These are phyloP conservation scores for Amylostereum chailletii DNA, from an alignment of 1,284 basidiomycete species.

Conservation along the genomic window DNA sequence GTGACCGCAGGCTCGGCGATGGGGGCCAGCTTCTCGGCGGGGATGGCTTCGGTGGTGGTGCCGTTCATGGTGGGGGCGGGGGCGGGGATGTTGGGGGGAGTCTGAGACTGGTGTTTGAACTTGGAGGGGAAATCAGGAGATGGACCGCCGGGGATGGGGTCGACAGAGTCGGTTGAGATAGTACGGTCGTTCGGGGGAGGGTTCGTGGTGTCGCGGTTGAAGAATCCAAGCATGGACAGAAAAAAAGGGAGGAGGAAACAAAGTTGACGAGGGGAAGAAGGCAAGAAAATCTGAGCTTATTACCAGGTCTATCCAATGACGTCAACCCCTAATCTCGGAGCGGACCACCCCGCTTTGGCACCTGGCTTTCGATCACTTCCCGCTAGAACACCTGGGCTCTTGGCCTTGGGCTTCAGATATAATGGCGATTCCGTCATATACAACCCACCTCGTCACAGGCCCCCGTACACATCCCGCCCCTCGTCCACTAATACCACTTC, in stretches of 20 bases:
- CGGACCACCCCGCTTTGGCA: background rate
- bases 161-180: background rate
- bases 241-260: background rate
- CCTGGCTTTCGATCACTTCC: background rate
- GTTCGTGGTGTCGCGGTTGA: background rate
- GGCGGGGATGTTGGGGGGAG: background rate
- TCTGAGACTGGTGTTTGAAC: background rate
- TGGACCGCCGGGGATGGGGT: constrained; percentile 9
- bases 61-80: background rate
- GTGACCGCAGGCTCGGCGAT: background rate
- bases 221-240: background rate
- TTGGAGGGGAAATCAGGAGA: constrained; percentile 6
- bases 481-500: constrained; percentile 45
- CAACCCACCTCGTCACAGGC: background rate
- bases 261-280: background rate
- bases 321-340: background rate
- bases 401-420: no score
- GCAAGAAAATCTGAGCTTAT: background rate
- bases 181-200: background rate
- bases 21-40: background rate
- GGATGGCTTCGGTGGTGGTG: background rate
- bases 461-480: constrained; percentile 31
- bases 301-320: no score
- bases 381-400: no score
- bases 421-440: no score